Conservation (phyloP, 2,329 filamentous ascomycete species). For the Lecanoromycetidae sp. region DNA sequence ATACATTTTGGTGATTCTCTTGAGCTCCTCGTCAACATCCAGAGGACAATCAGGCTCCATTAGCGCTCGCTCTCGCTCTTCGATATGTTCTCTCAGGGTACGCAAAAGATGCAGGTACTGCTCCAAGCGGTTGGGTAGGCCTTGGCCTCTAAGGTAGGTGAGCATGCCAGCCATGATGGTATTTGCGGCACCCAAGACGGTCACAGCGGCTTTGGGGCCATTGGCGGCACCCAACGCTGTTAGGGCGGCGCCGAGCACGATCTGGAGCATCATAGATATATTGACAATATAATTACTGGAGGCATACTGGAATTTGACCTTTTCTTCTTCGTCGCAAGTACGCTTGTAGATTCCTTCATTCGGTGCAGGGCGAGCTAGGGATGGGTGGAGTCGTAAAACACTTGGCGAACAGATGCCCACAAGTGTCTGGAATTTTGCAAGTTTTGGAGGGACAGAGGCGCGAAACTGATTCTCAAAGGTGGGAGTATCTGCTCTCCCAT, state of each 20-base stretch:
- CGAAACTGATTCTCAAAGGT: background rate
- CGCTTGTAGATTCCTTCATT: conserved; percentile 16
- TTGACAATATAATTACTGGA: conserved; percentile 27
- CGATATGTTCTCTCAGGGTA: conserved; percentile 42
- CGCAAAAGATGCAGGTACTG: conserved; percentile 38
- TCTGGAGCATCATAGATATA: conserved; percentile 7
- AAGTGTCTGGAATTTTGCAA: conserved; percentile 11
- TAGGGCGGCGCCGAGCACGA: conserved; percentile 12
- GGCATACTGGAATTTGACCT: conserved; percentile 23
- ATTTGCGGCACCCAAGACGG: conserved; percentile 17
- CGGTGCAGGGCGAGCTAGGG: conserved; percentile 7
- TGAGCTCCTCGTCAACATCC: conserved; percentile 35
- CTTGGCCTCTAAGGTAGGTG: conserved; percentile 27
- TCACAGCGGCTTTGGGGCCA: conserved; percentile 5
- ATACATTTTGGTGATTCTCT: conserved; percentile 34
- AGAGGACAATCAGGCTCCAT: conserved; percentile 25
- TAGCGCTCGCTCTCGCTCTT: conserved; percentile 39
- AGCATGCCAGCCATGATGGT: conserved; percentile 18
- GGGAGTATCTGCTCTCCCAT: background rate
- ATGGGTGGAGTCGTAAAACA: background rate
- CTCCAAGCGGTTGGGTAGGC: conserved; percentile 32
- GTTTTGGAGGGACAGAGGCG: conserved; percentile 2
- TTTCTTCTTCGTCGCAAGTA: conserved; percentile 8
- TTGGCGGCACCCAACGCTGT: conserved; percentile 13
- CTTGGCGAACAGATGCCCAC: conserved; percentile 11